Evolutionary conservation across 257 asterid species (phyloP).

Genomic region (Rubia yunnanensis): DNA sequence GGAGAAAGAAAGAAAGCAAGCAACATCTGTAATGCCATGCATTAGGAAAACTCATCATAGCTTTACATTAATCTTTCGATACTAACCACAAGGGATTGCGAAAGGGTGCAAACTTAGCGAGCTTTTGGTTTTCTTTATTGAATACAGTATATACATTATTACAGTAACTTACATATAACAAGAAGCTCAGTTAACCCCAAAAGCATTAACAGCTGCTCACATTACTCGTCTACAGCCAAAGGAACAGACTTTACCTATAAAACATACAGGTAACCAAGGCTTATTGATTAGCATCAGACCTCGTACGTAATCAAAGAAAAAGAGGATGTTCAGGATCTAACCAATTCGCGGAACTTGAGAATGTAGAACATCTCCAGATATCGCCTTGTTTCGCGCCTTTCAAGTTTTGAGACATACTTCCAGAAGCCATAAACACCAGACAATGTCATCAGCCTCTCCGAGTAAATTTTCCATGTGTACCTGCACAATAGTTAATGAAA

Average conservation of each 20-base stretch:
- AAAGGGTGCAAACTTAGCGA: neutral
- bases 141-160: neutral
- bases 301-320: neutral
- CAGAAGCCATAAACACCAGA: constrained; percentile 95
- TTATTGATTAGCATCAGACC: neutral
- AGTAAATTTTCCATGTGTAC: constrained; percentile 91
- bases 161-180: neutral
- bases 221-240: constrained; percentile 39
- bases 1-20: neutral
- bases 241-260: constrained; percentile 77
- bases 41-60: neutral
- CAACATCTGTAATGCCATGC: too few relatives aligned
- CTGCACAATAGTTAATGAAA: constrained; percentile 24
- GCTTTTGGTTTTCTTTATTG: neutral
- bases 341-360: constrained; percentile 84
- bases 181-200: neutral
- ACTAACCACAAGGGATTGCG: neutral
- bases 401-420: constrained; percentile 82
- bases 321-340: constrained; percentile 19
- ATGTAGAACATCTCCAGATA: constrained; percentile 97
- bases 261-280: neutral
- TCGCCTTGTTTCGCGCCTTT: constrained; percentile 85
- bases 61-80: too few relatives aligned
- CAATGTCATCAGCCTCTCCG: constrained; percentile 87
- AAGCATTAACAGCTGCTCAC: neutral